phyloP scores from a whole-genome alignment of 192 early-diverging fungal genomes.

The Coemansia umbellata region DNA sequence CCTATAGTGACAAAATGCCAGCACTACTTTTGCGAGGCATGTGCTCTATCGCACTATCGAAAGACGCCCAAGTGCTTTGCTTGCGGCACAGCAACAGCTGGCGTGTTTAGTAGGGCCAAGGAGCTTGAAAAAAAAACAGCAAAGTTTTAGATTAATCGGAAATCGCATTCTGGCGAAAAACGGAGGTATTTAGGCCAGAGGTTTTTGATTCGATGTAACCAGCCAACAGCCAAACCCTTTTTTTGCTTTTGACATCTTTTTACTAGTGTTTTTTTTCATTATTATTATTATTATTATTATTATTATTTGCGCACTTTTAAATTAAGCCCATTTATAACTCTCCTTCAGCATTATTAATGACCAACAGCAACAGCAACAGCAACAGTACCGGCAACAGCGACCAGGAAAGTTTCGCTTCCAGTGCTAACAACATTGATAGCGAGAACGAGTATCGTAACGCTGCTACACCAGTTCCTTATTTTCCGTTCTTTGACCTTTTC shows the following conservation, averaged over 20 bases:
- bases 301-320: background rate
- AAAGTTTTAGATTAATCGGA: too few relatives aligned
- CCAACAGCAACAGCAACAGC: background rate
- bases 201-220: too few relatives aligned
- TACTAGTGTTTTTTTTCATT: background rate
- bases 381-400: background rate
- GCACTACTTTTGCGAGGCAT: conserved; percentile 96
- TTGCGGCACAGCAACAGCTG: conserved; percentile 78
- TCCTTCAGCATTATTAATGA: background rate
- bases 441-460: too few relatives aligned
- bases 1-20: conserved; percentile 90
- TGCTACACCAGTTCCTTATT: too few relatives aligned
- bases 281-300: background rate
- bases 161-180: too few relatives aligned
- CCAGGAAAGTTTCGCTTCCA: too few relatives aligned
- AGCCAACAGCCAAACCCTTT: too few relatives aligned
- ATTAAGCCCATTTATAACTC: too few relatives aligned
- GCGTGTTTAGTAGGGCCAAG: conserved; percentile 80
- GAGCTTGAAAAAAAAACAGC: conserved; percentile 46
- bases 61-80: conserved; percentile 89
- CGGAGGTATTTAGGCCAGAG: too few relatives aligned
- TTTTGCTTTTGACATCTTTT: background rate
- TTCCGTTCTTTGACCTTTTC: conserved; percentile 8
- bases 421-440: too few relatives aligned
- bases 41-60: conserved; percentile 78